These are phyloP conservation scores for Aureobasidium lini DNA, from an alignment of 2,329 filamentous ascomycete genomes.

Conservation along the genomic window DNA sequence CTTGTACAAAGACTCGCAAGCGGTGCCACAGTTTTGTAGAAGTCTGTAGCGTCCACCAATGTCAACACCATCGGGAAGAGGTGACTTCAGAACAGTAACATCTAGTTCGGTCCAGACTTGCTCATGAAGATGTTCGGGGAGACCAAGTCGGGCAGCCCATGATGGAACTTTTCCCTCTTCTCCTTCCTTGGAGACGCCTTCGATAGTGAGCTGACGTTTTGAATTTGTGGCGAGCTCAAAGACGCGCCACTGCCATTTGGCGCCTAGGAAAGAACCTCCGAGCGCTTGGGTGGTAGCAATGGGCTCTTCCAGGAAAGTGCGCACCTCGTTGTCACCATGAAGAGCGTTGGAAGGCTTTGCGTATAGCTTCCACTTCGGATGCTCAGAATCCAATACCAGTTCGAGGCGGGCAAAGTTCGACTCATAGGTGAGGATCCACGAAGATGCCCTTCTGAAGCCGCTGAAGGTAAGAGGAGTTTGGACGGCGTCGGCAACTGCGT, in stretches of 20 bases:
- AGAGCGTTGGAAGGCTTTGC: constrained; percentile 17
- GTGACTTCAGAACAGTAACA: constrained; percentile 25
- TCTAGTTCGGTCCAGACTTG: constrained; percentile 38
- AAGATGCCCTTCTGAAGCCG: constrained; percentile 24
- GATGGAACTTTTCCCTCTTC: constrained; percentile 22
- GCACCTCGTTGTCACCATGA: constrained; percentile 17
- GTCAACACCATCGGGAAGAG: no score
- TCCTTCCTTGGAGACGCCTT: constrained; percentile 7
- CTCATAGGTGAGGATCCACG: constrained; percentile 38
- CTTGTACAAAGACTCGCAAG: constrained; percentile 48
- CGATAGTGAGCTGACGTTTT: constrained; percentile 19
- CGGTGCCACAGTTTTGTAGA: constrained; percentile 51
- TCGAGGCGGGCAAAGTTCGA: constrained; percentile 31
- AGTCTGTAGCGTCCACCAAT: constrained; percentile 45
- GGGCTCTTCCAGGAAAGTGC: constrained; percentile 21
- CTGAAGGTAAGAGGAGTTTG: constrained; percentile 29
- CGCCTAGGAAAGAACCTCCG: constrained; percentile 29
- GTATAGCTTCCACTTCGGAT: constrained; percentile 26
- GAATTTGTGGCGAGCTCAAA: constrained; percentile 12
- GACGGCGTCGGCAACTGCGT: constrained; percentile 27
- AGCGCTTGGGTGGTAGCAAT: constrained; percentile 20
- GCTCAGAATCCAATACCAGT: constrained; percentile 22
- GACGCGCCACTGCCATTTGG: constrained; percentile 37
- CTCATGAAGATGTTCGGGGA: constrained; percentile 33
- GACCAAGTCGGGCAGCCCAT: constrained; percentile 30